Conservation (phyloP, 2,329 filamentous ascomycete genomes). For the Aureobasidium subglaciale region DNA sequence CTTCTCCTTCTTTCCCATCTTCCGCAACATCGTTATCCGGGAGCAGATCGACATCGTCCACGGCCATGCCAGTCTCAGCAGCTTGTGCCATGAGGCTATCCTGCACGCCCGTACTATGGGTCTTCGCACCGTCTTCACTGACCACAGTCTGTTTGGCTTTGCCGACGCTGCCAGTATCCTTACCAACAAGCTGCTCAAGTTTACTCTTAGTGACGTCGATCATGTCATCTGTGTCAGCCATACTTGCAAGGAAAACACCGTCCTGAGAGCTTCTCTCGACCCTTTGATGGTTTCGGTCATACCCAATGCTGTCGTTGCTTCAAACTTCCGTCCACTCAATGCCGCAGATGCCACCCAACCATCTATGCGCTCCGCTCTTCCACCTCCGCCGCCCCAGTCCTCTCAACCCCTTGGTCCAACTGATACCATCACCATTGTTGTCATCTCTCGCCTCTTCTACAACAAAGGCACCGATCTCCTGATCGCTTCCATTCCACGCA, state of each 20-base stretch:
- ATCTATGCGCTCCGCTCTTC: constrained; percentile 35
- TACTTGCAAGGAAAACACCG: constrained; percentile 98
- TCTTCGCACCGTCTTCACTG: constrained; percentile 88
- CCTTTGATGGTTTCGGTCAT: constrained; percentile 97
- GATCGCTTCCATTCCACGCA: constrained; percentile 91
- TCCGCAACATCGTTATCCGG: constrained; percentile 89
- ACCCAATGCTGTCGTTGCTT: constrained; percentile 92
- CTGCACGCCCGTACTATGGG: constrained; percentile 95
- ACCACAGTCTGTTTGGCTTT: constrained; percentile 95
- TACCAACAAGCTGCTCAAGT: constrained; percentile 95
- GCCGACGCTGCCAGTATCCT: constrained; percentile 93
- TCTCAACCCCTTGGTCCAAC: constrained; percentile 68
- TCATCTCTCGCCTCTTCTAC: constrained; percentile 95
- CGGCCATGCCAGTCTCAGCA: constrained; percentile 91
- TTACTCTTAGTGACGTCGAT: constrained; percentile 90
- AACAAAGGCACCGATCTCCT: constrained; percentile 97
- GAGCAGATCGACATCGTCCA: constrained; percentile 97
- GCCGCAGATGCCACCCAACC: constrained; percentile 29
- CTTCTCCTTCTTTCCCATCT: constrained; percentile 97
- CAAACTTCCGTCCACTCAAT: constrained; percentile 77
- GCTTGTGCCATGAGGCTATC: constrained; percentile 88
- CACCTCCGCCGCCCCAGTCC: constrained; percentile 44
- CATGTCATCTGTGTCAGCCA: constrained; percentile 98
- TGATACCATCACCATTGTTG: constrained; percentile 90
- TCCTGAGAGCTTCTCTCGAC: constrained; percentile 86